Evolutionary conservation across 768 basidiomycete species (phyloP), one percentile per base, ranked within the genome.

Genomic region (Termitomyces sp.): DNA sequence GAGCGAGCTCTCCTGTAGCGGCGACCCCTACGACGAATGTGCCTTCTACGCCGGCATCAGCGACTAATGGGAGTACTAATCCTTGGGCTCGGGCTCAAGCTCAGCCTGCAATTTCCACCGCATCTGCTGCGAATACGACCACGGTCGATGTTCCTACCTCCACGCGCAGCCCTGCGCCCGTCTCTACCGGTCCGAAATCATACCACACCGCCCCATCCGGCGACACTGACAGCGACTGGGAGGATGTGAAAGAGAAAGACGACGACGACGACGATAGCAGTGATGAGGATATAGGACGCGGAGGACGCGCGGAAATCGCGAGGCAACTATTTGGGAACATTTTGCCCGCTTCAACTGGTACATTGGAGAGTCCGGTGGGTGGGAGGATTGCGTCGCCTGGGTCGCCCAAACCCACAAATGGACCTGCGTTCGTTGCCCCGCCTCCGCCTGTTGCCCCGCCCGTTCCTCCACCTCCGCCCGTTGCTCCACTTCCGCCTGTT

Each of bases 151-250:
- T 59, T 81, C 88, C 1, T 74, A 74, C 2, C 83, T 4, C 26
- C 7, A 10, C 53, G 1, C 42, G 40, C 30, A 47, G 33, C 46
- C 54, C 73, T 72, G 81, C 61, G 80, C 88, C 1, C 74, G 74
- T 2, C 83, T 7, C 24, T 12, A 3, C 24, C 28, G 43, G 16
- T 22, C 7, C 87, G 2, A 72, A 79, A 7, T 68, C 79, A 3
- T 90, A 91, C 60, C 72, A 87, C 61, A 87, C 83, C 1, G 88
- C 83, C 0, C 79, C 87, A 1, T 70, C 73, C 2, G 77, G 76
- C 33, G 65, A 58, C 24, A 70, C 70, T 44, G 87, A 90, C 2
- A 89, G 90, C 18, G 92, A 93, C 51, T 95, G 93, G 92, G 92
- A 88, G 55, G 84, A 86, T n/a, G 76, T 92, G 50, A 75, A 83